Percentiles rank a stretch among this genome's conserved stretches.
Conservation (phyloP, 2,329 filamentous ascomycete genomes). For the Fonsecaea pedrosoi region DNA sequence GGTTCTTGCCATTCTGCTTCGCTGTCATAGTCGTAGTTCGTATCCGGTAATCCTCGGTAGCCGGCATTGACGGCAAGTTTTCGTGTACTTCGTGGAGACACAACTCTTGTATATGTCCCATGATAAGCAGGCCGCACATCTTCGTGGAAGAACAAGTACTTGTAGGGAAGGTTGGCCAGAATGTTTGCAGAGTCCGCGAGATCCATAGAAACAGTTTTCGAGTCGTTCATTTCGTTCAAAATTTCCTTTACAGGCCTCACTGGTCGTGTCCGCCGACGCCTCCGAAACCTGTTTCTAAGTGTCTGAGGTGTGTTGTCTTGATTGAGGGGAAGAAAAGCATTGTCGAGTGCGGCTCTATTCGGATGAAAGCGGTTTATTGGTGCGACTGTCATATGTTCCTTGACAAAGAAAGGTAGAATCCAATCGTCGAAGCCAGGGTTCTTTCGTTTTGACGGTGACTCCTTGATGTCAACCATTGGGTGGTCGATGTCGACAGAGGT, state of each 20-base stretch:
- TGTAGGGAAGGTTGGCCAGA: slow-evolving; percentile 54
- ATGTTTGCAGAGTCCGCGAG: slow-evolving; percentile 39
- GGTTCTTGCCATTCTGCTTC: slow-evolving; percentile 71
- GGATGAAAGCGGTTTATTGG: slow-evolving; percentile 47
- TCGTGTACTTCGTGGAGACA: slow-evolving; percentile 49
- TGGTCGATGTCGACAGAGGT: slow-evolving; percentile 35
- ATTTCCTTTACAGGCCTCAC: slow-evolving; percentile 64
- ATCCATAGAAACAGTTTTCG: slow-evolving; percentile 47
- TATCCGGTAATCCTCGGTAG: slow-evolving; percentile 58
- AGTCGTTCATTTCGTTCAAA: slow-evolving; percentile 62
- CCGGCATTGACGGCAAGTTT: slow-evolving; percentile 64
- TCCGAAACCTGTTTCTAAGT: slow-evolving; percentile 22
- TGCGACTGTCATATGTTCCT: slow-evolving; percentile 75
- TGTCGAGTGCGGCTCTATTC: slow-evolving; percentile 4
- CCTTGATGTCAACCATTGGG: slow-evolving; percentile 42
- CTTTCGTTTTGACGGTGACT: slow-evolving; percentile 34
- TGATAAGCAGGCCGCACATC: slow-evolving; percentile 69
- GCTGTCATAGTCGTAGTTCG: slow-evolving; percentile 70
- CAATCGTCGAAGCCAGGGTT: slow-evolving; percentile 67
- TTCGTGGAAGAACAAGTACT: slow-evolving; percentile 65
- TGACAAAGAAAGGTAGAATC: slow-evolving; percentile 83
- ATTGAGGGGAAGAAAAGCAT: slow-evolving; percentile 16
- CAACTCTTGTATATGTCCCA: slow-evolving; percentile 64
- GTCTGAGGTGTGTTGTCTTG: slow-evolving; percentile 23
- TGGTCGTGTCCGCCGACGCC: slow-evolving; percentile 27